Evolutionary conservation across 495 filamentous ascomycete genomes (phyloP).

Genomic region (Penicillium lividum): DNA sequence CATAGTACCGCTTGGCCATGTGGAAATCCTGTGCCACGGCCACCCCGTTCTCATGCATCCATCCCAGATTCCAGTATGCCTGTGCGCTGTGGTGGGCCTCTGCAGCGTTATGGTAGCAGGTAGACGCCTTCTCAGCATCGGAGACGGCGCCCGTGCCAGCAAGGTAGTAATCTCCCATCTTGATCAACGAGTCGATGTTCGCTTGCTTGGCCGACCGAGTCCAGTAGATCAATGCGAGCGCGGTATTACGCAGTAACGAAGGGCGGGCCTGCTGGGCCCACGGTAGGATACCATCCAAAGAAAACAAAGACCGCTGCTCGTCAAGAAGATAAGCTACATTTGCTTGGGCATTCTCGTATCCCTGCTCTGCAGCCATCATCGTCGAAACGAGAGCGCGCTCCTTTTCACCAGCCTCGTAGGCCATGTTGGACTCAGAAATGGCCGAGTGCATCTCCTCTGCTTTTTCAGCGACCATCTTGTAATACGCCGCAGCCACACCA

Average conservation of each 20-base stretch:
- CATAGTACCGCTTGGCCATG: slow-evolving; percentile 94
- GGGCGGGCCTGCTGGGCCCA: slow-evolving; percentile 40
- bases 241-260: slow-evolving; percentile 65
- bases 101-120: slow-evolving; percentile 88
- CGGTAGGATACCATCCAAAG: slow-evolving; percentile 48
- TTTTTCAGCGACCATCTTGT: slow-evolving; percentile 92
- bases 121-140: slow-evolving; percentile 85
- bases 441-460: slow-evolving; percentile 83
- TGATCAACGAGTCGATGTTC: slow-evolving; percentile 92
- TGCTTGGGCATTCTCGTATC: slow-evolving; percentile 88
- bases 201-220: slow-evolving; percentile 90
- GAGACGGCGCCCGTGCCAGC: slow-evolving; percentile 66
- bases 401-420: slow-evolving; percentile 80
- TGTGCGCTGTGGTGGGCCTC: slow-evolving; percentile 90
- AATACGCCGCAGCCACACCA: slow-evolving; percentile 77
- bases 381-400: slow-evolving; percentile 82
- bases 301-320: slow-evolving; percentile 66
- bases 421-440: slow-evolving; percentile 81
- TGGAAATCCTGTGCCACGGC: slow-evolving; percentile 95
- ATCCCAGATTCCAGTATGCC: slow-evolving; percentile 95
- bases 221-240: slow-evolving; percentile 90
- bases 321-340: slow-evolving; percentile 95
- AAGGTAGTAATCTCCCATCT: slow-evolving; percentile 98
- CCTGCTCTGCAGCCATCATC: slow-evolving; percentile 94
- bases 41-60: slow-evolving; percentile 99